Percentiles rank a stretch among this genome's conserved stretches.
These are phyloP conservation scores for Termitomyces eurrhizus DNA, from an alignment of 768 basidiomycete species.

Conservation along the genomic window DNA sequence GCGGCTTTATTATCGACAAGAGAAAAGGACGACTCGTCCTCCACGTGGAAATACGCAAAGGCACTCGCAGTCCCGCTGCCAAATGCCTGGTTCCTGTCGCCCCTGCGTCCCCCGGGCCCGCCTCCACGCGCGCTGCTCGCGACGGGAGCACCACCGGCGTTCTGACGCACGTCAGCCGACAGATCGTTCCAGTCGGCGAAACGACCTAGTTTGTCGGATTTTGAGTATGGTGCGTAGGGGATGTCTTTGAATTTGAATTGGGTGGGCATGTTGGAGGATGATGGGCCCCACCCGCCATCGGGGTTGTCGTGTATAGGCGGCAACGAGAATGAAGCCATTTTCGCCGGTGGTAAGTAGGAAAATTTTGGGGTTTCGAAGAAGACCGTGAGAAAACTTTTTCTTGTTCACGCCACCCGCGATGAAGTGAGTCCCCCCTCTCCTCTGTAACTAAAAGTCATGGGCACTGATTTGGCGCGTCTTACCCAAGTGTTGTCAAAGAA, in stretches of 20 bases:
- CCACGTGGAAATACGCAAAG: constrained; percentile 96
- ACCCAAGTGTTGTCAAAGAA: constrained; percentile 79
- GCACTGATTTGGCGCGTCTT: constrained; percentile 11
- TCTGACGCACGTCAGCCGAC: constrained; percentile 58
- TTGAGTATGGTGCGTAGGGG: constrained; percentile 97
- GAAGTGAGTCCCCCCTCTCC: constrained; percentile 54
- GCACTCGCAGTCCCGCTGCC: constrained; percentile 88
- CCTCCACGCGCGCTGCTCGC: constrained; percentile 47
- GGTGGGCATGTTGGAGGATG: constrained; percentile 72
- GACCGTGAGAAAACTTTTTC: constrained; percentile 35
- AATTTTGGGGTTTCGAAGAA: constrained; percentile 19
- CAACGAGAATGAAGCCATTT: constrained; percentile 79
- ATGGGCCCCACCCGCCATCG: constrained; percentile 92
- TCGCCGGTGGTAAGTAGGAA: constrained; percentile 17
- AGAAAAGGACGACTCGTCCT: constrained; percentile 96
- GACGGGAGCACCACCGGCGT: constrained; percentile 43
- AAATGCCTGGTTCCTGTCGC: constrained; percentile 81
- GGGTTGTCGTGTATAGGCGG: constrained; percentile 89
- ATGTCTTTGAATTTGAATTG: constrained; percentile 99
- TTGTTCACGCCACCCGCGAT: constrained; percentile 36
- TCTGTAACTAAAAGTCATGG: constrained; percentile 2
- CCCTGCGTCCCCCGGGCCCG: constrained; percentile 53
- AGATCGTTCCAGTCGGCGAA: constrained; percentile 97
- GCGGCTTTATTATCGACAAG: constrained; percentile 87
- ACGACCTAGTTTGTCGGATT: constrained; percentile 96